These are phyloP conservation scores for Calocybe indica DNA, from an alignment of 768 basidiomycete genomes.

Conservation along the genomic window DNA sequence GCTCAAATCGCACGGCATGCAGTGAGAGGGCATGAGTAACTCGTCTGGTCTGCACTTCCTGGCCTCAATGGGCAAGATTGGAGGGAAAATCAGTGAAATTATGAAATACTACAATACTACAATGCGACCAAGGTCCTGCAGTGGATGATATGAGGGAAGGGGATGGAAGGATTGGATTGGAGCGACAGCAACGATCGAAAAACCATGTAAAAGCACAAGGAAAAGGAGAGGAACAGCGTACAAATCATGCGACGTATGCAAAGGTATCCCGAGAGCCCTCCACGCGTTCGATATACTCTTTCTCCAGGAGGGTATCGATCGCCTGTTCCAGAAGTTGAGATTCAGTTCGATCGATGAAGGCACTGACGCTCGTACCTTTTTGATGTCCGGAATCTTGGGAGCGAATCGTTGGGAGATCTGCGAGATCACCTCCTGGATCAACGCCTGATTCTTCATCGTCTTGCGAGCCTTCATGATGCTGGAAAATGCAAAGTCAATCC, in stretches of 20 bases:
- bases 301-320: constrained; percentile 91
- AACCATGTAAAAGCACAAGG: too few relatives aligned
- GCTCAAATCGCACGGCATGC: too few relatives aligned
- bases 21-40: too few relatives aligned
- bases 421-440: constrained; percentile 88
- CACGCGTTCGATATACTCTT: constrained; percentile 98
- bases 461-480: constrained; percentile 96
- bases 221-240: background rate
- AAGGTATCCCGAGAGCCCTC: constrained; percentile 88
- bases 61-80: too few relatives aligned
- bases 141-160: constrained; percentile 1
- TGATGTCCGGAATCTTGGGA: constrained; percentile 95
- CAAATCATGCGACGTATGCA: constrained; percentile 66
- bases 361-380: constrained; percentile 57
- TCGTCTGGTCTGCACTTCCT: too few relatives aligned
- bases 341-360: background rate
- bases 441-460: constrained; percentile 89
- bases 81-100: background rate
- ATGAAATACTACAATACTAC: constrained; percentile 3
- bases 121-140: constrained; percentile 6
- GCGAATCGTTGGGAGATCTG: constrained; percentile 87
- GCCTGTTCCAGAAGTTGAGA: constrained; percentile 43
- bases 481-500: constrained; percentile 2
- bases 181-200: background rate
- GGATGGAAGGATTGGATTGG: background rate